Conservation (phyloP, 1,284 basidiomycete species). For the Trichosporon sp. region DNA sequence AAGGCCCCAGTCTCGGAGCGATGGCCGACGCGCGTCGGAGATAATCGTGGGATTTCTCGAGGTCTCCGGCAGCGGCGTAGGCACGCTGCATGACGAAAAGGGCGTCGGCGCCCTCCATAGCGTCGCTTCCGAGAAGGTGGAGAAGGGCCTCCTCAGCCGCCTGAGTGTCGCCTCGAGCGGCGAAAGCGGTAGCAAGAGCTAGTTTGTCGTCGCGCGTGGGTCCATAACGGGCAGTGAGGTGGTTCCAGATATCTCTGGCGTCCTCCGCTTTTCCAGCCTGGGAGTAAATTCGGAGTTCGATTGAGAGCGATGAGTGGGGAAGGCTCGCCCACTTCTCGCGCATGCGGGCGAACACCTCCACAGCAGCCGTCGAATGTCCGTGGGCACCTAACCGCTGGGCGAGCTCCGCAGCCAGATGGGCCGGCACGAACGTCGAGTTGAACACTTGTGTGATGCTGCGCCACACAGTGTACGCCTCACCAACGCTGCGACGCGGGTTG, state of each 20-base stretch:
- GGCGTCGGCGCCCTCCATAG: slow-evolving; percentile 7
- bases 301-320: slow-evolving; percentile 13
- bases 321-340: slow-evolving; percentile 8
- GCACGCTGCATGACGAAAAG: slow-evolving; percentile 25
- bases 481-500: neutral
- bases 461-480: slow-evolving; percentile 13
- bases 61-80: slow-evolving; percentile 20
- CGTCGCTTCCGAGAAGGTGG: neutral
- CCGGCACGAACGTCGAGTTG: slow-evolving; percentile 12
- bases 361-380: neutral
- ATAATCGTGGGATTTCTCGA: slow-evolving; percentile 15
- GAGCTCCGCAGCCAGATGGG: slow-evolving; percentile 5
- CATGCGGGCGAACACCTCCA: slow-evolving; percentile 10
- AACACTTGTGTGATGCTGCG: slow-evolving; percentile 8
- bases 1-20: slow-evolving; percentile 16
- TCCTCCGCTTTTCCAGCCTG: slow-evolving; percentile 8
- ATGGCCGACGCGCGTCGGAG: slow-evolving; percentile 17
- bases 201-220: slow-evolving; percentile 8
- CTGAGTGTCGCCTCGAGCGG: slow-evolving; percentile 5
- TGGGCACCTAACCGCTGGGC: slow-evolving; percentile 6
- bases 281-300: slow-evolving; percentile 16
- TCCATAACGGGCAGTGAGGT: slow-evolving; percentile 8
- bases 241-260: slow-evolving; percentile 8
- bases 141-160: neutral
- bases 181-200: slow-evolving; percentile 7